Conservation (phyloP, 345 rosid species). For the Noccaea caerulescens region DNA sequence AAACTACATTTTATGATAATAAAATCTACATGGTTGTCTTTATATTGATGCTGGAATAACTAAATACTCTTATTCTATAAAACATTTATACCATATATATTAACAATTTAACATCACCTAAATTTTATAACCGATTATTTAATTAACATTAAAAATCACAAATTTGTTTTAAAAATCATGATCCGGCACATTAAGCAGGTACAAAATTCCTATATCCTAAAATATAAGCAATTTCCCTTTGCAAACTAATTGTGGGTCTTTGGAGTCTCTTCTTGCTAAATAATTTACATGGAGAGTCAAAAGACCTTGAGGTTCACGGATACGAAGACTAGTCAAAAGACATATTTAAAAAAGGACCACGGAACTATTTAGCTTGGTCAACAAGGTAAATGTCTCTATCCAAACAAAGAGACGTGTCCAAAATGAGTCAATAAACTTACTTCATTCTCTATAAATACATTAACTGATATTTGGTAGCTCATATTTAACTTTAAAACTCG, state of each 20-base stretch:
- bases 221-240: no score
- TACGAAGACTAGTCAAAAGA: not conserved
- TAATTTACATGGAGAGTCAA: not conserved
- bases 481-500: not conserved
- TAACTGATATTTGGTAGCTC: not conserved
- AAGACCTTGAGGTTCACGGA: constrained; percentile 15
- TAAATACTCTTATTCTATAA: no score
- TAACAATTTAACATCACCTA: no score
- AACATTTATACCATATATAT: no score
- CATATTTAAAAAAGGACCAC: not conserved
- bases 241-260: not conserved
- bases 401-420: constrained; percentile 9
- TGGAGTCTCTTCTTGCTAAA: not conserved
- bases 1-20: no score
- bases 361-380: constrained; percentile 5
- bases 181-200: no score
- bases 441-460: not conserved
- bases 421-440: not conserved
- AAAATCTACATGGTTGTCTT: no score
- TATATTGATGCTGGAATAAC: no score
- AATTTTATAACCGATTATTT: no score
- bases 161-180: no score
- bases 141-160: no score
- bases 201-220: no score
- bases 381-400: not conserved